These are phyloP conservation scores for Xylaria castorea DNA, from an alignment of 495 filamentous ascomycete species.

Conservation along the genomic window DNA sequence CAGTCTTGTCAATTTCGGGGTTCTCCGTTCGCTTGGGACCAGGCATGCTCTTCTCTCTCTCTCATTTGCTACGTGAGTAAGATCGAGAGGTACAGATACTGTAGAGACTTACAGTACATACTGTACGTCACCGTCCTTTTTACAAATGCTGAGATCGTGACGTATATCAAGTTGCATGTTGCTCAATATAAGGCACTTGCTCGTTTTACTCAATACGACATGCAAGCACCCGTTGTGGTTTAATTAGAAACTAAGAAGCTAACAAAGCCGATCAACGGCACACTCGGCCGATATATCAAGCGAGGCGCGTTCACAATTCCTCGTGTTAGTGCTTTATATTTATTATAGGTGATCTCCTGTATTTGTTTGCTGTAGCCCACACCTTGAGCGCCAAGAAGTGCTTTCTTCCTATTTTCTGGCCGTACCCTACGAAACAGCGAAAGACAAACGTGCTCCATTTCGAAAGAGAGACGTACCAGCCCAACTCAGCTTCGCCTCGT, in stretches of 20 bases:
- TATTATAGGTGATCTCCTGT: background rate
- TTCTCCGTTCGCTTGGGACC: constrained; percentile 13
- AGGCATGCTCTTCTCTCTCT: constrained; percentile 1
- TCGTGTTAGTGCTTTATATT: background rate
- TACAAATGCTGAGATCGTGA: background rate
- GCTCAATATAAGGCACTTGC: too few species aligned
- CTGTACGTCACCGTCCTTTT: background rate
- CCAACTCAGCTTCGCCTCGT: background rate
- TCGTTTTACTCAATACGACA: background rate
- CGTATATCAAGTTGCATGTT: background rate
- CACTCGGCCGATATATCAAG: constrained; percentile 9
- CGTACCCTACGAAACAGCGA: background rate
- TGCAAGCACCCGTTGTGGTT: background rate
- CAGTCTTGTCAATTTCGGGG: constrained; percentile 14
- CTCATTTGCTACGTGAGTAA: background rate
- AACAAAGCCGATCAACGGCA: background rate
- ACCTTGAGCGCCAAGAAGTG: background rate
- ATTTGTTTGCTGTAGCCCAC: background rate
- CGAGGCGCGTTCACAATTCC: background rate
- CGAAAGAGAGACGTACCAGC: background rate
- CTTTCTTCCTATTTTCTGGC: background rate
- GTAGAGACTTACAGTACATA: background rate
- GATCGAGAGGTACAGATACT: background rate
- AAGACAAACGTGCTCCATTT: background rate
- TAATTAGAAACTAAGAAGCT: background rate